Evolutionary conservation across 768 basidiomycete species (phyloP), one percentile per base, ranked within the genome.

Genomic region (Termitomyces titanicus): DNA sequence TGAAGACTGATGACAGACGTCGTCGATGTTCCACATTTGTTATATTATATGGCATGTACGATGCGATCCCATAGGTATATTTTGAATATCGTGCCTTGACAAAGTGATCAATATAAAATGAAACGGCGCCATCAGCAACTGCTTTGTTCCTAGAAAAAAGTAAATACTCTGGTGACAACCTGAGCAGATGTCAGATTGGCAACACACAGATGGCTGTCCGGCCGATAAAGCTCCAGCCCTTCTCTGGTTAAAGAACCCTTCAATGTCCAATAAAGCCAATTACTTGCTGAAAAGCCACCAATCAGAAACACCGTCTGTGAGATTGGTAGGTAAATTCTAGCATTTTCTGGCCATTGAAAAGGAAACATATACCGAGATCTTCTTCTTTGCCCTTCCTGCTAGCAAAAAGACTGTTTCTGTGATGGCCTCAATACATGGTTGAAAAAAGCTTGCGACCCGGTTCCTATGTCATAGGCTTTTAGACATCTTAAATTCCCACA

Each of bases 281-380:
- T 72, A 40, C 68, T 79, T 4, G 72, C 72, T 8, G 74, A 72
- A 42, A 79, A 78, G 9, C 77, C 75, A 10, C 77, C 77, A n/a
- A 78, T 71, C 15, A 79, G 66, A 47, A 77, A 70, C 24, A 78
- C 60, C 35, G 69, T 64, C 76, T 75, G 42, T 27, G 53, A 34
- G 15, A n/a, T n/a, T n/a, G 15, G 13, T 24, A 12, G 43, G 3
- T 27, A 13, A 42, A 17, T 27, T 43, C 17, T n/a, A 9, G 8
- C 8, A 27, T 44, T 44, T 27, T 9, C 15, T 43, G 2, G 12
- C 40, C 22, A 24, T 10, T 29, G 15, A n/a, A 22, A 31, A 7
- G 17, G 25, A 15, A 39, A 17, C 20, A 37, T 58, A 37, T 35
- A 68, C 66, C 43, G 64, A 58, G 17, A 68, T 60, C 20, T 47